Evolutionary conservation across 495 filamentous ascomycete species (phyloP), one percentile per base, ranked within the genome.

Genomic region (Gamarada debralockiae): DNA sequence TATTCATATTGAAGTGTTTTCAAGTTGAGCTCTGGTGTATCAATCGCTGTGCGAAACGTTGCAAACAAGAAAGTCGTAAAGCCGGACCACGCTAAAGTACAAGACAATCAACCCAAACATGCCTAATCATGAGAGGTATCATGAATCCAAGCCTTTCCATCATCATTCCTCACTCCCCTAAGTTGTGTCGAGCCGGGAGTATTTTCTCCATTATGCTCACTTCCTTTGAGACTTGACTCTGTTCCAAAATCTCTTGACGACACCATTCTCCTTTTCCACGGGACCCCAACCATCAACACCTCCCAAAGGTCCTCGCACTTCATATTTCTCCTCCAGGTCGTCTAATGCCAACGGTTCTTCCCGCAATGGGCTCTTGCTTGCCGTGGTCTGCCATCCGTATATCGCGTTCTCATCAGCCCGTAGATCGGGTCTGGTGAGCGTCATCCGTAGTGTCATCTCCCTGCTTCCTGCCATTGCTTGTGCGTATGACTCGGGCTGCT

Each of bases 401-500:
- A 80, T 70, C 59, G 78, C 74, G 22, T 77, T 79, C 63, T 85
- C 88, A 51, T 81, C 72, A 1, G 80, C 81, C 37, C 89, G 81
- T 47, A 96, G 76, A 62, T 96, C 92, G 0, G 91, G 90, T 43
- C 90, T 78, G 18, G 92, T 97, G 45, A 96, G 77, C 5, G 92
- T 96, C 89, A 97, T 95, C 29, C 89, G 86, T 38, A 97, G 69
- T 13, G 92, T 96, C 92, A 96, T 96, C 67, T 96, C 92, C 15
- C 92, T 82, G 34, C 78, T 84, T 40, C 77, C 77, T 22, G 75
- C 72, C 29, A 75, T 68, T 9, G 71, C 71, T 51, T 83, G 81
- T n/a, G 74, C 69, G 60, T 79, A 82, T 39, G 61, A 56, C 45
- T 69, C 73, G 20, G 55, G 56, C 36, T 62, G 59, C 51, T 59